Conservation (phyloP, 768 basidiomycete species). For the Coprinellus aureogranulatus region DNA sequence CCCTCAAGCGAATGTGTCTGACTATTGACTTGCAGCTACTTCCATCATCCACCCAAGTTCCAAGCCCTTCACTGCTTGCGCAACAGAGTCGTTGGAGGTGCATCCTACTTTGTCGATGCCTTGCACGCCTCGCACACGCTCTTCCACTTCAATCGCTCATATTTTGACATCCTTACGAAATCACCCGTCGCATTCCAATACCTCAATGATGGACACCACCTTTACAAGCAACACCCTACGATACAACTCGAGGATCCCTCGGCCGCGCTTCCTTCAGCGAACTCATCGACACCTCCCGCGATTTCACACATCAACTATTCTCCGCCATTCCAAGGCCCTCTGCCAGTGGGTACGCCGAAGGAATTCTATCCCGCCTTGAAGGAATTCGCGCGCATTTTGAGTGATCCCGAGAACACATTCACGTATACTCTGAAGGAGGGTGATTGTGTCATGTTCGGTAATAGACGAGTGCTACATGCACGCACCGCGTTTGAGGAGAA, state of each 20-base stretch:
- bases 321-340: slow-evolving; percentile 90
- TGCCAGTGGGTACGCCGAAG: slow-evolving; percentile 51
- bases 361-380: slow-evolving; percentile 63
- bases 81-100: slow-evolving; percentile 80
- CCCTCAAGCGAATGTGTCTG: not conserved
- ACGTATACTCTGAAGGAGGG: slow-evolving; percentile 74
- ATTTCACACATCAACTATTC: slow-evolving; percentile 84
- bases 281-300: slow-evolving; percentile 14
- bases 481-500: slow-evolving; percentile 68
- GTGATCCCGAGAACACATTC: slow-evolving; percentile 49
- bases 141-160: slow-evolving; percentile 39
- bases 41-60: slow-evolving; percentile 85
- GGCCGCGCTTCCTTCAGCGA: slow-evolving; percentile 7
- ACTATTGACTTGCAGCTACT: slow-evolving; percentile 57
- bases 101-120: slow-evolving; percentile 84
- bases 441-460: slow-evolving; percentile 89
- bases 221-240: slow-evolving; percentile 69
- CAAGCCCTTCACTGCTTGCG: slow-evolving; percentile 90
- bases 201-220: slow-evolving; percentile 84
- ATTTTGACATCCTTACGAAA: slow-evolving; percentile 57
- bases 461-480: slow-evolving; percentile 85
- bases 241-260: slow-evolving; percentile 53
- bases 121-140: slow-evolving; percentile 61
- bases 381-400: slow-evolving; percentile 58
- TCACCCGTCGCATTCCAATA: slow-evolving; percentile 87